A percentile compares a stretch with the other conserved stretches of the same genome.
These are phyloP conservation scores for Apiospora hydei DNA, from an alignment of 2,329 filamentous ascomycete species.

Conservation along the genomic window DNA sequence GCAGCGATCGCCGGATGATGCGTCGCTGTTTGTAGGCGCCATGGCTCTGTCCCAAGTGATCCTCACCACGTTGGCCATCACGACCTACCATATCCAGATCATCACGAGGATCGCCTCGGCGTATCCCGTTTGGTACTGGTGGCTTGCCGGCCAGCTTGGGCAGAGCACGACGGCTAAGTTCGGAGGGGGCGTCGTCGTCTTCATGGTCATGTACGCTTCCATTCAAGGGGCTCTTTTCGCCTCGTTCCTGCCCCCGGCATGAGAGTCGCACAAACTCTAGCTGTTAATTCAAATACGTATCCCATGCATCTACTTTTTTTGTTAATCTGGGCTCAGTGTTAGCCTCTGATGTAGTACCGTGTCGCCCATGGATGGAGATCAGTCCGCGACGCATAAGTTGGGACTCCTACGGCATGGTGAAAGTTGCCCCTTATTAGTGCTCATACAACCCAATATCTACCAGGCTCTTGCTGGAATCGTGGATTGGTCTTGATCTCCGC, in stretches of 20 bases:
- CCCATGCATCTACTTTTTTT: too few species aligned
- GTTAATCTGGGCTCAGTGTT: too few species aligned
- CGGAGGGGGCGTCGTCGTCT: slow-evolving; percentile 59
- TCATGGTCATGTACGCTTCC: slow-evolving; percentile 81
- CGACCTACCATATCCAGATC: slow-evolving; percentile 91
- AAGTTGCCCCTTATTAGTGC: too few species aligned
- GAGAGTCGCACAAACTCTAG: slow-evolving; percentile 13
- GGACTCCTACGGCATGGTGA: neutral
- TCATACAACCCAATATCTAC: neutral
- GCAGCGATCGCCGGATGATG: neutral
- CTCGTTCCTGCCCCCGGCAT: slow-evolving; percentile 91
- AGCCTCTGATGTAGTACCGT: too few species aligned
- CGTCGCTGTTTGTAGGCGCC: slow-evolving; percentile 51
- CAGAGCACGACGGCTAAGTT: slow-evolving; percentile 40
- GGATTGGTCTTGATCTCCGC: neutral
- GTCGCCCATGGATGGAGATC: neutral
- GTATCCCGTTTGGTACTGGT: slow-evolving; percentile 90
- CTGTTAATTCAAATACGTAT: neutral
- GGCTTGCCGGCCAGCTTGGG: slow-evolving; percentile 64
- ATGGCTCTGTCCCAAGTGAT: slow-evolving; percentile 77
- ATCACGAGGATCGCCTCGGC: slow-evolving; percentile 88
- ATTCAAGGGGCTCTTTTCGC: slow-evolving; percentile 87
- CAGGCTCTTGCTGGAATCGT: neutral
- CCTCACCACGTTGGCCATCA: slow-evolving; percentile 74
- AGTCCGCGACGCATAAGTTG: neutral